phyloP scores from a whole-genome alignment of 805 yeast species.

The Wickerhamiella hasegawae region DNA sequence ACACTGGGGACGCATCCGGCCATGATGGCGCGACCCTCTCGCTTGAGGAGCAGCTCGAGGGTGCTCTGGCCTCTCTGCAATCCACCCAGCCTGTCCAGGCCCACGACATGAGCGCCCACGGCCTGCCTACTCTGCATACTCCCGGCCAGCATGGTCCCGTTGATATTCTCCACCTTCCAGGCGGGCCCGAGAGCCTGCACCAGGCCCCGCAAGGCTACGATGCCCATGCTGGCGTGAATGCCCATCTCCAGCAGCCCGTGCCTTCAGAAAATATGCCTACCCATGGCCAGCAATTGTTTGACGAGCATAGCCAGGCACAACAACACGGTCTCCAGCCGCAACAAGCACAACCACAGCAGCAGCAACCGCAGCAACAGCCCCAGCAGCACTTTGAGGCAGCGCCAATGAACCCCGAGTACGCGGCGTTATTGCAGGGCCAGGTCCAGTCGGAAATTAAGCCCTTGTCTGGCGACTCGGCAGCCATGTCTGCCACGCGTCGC shows the following conservation, averaged over 20 bases:
- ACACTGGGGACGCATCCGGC: slow-evolving; percentile 7
- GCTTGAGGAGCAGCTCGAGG: slow-evolving; percentile 16
- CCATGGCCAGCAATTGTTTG: background rate
- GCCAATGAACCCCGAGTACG: slow-evolving; percentile 4
- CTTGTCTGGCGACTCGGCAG: background rate
- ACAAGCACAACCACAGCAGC: background rate
- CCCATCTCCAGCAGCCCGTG: background rate
- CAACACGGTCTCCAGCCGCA: background rate
- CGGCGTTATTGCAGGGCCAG: slow-evolving; percentile 7
- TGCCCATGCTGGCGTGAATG: background rate
- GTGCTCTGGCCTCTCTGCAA: slow-evolving; percentile 14
- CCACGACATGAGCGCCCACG: too few relatives aligned
- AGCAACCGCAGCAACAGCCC: background rate
- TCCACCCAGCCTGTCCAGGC: slow-evolving; percentile 2
- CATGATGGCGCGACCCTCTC: slow-evolving; percentile 7
- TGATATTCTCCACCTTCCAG: background rate
- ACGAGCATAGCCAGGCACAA: background rate
- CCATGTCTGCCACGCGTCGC: slow-evolving; percentile 9
- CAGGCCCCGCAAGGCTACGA: background rate
- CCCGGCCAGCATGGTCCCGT: too few relatives aligned
- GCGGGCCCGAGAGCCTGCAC: background rate
- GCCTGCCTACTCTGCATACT: too few relatives aligned
- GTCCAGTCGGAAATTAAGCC: slow-evolving; percentile 5
- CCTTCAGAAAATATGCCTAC: background rate
- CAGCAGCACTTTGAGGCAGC: background rate